These are phyloP conservation scores for Exophiala sideris DNA, from an alignment of 2,329 filamentous ascomycete genomes.

Conservation along the genomic window DNA sequence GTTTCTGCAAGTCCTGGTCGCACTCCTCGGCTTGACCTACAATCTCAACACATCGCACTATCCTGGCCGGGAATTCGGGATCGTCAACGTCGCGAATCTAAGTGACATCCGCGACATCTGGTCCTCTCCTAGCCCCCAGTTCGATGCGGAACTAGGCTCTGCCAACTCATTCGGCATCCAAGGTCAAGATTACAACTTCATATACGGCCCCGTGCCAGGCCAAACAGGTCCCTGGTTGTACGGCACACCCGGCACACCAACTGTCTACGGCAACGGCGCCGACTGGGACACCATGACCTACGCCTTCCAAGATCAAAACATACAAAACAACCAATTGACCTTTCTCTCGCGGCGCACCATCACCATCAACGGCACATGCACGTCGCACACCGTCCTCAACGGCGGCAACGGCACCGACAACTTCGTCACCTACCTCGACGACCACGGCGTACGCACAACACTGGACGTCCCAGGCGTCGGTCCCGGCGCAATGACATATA, in stretches of 20 bases:
- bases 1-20: conserved; percentile 23
- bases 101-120: conserved; percentile 61
- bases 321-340: conserved; percentile 11
- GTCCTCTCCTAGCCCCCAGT: conserved; percentile 11
- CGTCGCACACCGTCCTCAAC: conserved; percentile 6
- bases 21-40: conserved; percentile 27
- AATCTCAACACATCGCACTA: conserved; percentile 21
- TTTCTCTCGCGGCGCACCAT: conserved; percentile 19
- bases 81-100: conserved; percentile 89
- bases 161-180: conserved; percentile 25
- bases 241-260: conserved; percentile 19
- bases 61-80: conserved; percentile 81
- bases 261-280: conserved; percentile 12
- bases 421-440: conserved; percentile 18
- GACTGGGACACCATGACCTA: conserved; percentile 18
- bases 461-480: conserved; percentile 16
- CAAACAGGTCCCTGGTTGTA: conserved; percentile 9
- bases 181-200: conserved; percentile 23
- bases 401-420: conserved; percentile 15
- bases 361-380: conserved; percentile 14
- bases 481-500: conserved; percentile 22
- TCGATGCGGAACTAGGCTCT: conserved; percentile 19
- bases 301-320: conserved; percentile 20
- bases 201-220: conserved; percentile 10
- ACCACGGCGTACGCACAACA: background rate